Evolutionary conservation across 768 basidiomycete genomes (phyloP), one percentile per base, ranked within the genome.

Genomic region (Phlebiopsis flavidoalba): DNA sequence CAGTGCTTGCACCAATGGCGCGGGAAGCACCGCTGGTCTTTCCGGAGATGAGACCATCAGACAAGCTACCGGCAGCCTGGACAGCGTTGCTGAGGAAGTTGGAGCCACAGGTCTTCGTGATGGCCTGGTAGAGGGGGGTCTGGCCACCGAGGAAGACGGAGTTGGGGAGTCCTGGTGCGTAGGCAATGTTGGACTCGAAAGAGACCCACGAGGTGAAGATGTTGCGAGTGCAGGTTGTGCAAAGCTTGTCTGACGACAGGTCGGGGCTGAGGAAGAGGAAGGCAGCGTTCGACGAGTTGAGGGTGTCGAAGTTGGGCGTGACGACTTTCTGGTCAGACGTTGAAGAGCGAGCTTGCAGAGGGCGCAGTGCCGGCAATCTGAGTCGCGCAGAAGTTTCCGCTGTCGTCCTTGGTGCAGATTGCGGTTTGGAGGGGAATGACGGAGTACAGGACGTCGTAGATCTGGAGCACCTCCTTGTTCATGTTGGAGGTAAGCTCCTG

Each of bases 361-460:
- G 60, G 57, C 24, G 64, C 37, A 57, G 73, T 70, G 22, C 74
- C 64, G 47, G 77, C 72, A 36, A 84, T 74, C 33, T 82, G 66
- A 59, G 80, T 72, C 31, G 83, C 81, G 69, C 96, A 98, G 75
- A 81, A 97, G 43, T 79, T 75, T 35, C 84, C 87, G 51, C 67
- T 76, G 67, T 86, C 84, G 67, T 89, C 84, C 80, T 91, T 90
- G 50, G 87, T 65, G 76, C 95, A 98, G 33, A 92, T 70, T 26
- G 93, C 87, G 6, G 71, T 65, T 62, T 75, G 76, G 70, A 96
- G 70, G 8, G 95, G 93, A 11, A 70, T 63, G 49, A 95, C 64
- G 60, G 80, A 64, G 76, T 93, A 99, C 31, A 98, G 75, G 33
- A 85, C 76, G 70, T 98, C 95, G 75, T 98, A 99, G 1, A 82